Base-by-base conservation (phyloP, 2,329 filamentous ascomycete species). In the Verticillium dahliae region DNA sequence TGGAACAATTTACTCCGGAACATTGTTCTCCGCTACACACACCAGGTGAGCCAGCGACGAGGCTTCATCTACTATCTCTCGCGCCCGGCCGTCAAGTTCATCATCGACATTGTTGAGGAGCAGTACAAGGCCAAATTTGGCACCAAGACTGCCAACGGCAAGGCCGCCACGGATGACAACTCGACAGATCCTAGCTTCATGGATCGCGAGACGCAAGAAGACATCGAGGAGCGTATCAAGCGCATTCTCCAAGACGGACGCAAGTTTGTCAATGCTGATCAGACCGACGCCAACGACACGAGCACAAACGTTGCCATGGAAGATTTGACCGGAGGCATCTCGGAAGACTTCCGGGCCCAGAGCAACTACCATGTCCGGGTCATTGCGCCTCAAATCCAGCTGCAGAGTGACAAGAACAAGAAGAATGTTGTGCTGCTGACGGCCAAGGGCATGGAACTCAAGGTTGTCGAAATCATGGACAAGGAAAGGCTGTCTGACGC, bases 11-110 rank as follows among this genome's bases (percentile, higher is more conserved):
- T 93, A 11, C 78, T 99, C 41, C 87, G 95, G 62, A 98, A 99
- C 71, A 97, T 97, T 69, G 95, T 99, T 58, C 84, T 99, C 50
- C 91, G 95, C 31, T 99, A 99, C 73, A 96, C 95, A 65, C 95
- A 99, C 71, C 95, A 99, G 78, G 95, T 96, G 69, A 92, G 93
- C 72, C 96, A 99, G 75, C 86, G 95, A 59, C 88, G 95, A 67
- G 96, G 95, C 59, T 98, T 99, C 71, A 89, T 99, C 35, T 99
- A 99, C 78, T 99, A 99, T 75, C 89, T 98, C 77, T 98, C 96
- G 11, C 87, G 94, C 56, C 88, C 92, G 65, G 96, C 95, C 3
- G 91, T 99, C 71, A 99, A 98, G 71, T 99, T 99, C 72, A 98
- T 99, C 62, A 80, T 98, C 10, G 95, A 99, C 73, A 96, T 99